Conservation (phyloP, 116 monocot species). For the Zostera marina region DNA sequence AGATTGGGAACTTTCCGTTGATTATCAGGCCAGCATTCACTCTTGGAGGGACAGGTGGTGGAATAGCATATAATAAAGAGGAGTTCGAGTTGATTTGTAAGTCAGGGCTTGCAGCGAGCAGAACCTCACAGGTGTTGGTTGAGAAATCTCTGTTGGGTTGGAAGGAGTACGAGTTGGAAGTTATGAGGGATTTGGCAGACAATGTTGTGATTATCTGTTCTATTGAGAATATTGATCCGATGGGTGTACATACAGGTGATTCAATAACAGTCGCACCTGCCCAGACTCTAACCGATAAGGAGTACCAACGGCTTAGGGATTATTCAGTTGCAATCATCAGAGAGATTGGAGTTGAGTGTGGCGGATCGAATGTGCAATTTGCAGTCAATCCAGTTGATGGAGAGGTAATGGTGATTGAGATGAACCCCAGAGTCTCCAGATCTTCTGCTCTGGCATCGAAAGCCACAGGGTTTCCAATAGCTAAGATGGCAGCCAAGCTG, state of each 20-base stretch:
- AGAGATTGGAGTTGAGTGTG: conserved; percentile 95
- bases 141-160: conserved; percentile 95
- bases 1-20: conserved; percentile 71
- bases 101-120: conserved; percentile 61
- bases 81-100: conserved; percentile 85
- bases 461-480: conserved; percentile 96
- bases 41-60: conserved; percentile 89
- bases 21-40: conserved; percentile 94
- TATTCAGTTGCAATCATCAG: conserved; percentile 76
- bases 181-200: conserved; percentile 74
- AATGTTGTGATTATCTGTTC: conserved; percentile 68
- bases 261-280: conserved; percentile 96
- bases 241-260: conserved; percentile 97
- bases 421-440: conserved; percentile 96
- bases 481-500: conserved; percentile 94
- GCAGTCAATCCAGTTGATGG: conserved; percentile 88
- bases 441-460: conserved; percentile 93
- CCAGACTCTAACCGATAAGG: conserved; percentile 90
- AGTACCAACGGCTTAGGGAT: conserved; percentile 90
- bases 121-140: conserved; percentile 59
- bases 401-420: conserved; percentile 97
- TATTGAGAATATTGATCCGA: conserved; percentile 87
- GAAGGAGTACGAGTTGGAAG: conserved; percentile 98
- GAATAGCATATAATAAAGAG: conserved; percentile 77
- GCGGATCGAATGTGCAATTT: conserved; percentile 97